These are phyloP conservation scores for Chlorella sp. DNA, from an alignment of 139 green algal species.

Conservation along the genomic window DNA sequence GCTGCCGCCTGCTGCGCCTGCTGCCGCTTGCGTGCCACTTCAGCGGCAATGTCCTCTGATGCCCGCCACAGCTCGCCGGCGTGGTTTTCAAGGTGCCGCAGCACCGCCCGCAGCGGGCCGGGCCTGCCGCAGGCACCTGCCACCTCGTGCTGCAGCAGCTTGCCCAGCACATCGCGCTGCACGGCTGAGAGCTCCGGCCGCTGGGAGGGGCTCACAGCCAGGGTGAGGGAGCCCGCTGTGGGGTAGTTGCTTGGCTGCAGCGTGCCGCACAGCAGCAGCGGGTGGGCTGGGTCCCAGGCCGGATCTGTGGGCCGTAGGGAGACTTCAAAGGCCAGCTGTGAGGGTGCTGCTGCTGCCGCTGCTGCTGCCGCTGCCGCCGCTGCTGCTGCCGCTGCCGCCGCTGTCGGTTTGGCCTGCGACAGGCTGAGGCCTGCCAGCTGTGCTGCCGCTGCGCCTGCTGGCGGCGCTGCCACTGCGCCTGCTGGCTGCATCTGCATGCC, in stretches of 20 bases:
- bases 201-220: neutral
- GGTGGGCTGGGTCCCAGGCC: constrained; percentile 6
- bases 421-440: constrained; percentile 1
- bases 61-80: constrained; percentile 24
- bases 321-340: constrained; percentile 7
- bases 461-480: neutral
- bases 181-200: constrained; percentile 1
- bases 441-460: neutral
- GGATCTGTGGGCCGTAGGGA: constrained; percentile 34
- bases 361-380: neutral
- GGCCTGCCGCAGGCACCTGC: neutral
- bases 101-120: neutral
- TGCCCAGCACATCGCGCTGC: constrained; percentile 20
- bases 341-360: neutral
- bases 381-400: neutral
- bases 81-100: constrained; percentile 33
- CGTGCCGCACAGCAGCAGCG: constrained; percentile 8
- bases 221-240: neutral
- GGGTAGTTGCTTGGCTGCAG: neutral
- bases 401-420: neutral
- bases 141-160: constrained; percentile 15
- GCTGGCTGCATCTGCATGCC: neutral
- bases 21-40: constrained; percentile 25
- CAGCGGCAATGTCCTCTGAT: constrained; percentile 28
- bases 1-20: constrained; percentile 11